Evolutionary conservation across 495 filamentous ascomycete genomes (phyloP), one percentile per base, ranked within the genome.

Genomic region (Aspergillus nanangensis): DNA sequence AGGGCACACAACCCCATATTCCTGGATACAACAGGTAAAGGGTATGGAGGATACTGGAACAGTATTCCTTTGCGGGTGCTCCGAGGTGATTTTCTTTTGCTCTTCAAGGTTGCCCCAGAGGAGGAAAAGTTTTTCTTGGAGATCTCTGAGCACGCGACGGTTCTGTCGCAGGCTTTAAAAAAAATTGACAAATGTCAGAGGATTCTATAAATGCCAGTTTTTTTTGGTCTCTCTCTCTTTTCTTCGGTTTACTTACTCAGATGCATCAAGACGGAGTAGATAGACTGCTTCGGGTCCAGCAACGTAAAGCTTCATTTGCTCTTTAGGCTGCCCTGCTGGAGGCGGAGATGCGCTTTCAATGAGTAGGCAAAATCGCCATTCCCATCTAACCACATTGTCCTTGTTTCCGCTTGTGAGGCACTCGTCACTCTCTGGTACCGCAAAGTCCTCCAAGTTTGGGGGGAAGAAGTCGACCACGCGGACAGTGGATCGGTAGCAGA

Each of bases 91-190:
- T 35, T 42, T 44, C 50, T 86, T 88, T 36, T 57, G 48, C 58
- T 95, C 89, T 60, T 88, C 83, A 5, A 96, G 76, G 47, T 94
- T 76, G 3, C 92, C 92, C 90, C 92, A 97, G 7, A 97, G 72
- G 23, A 78, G 67, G 61, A 82, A 91, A 13, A 96, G 75, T 56
- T 82, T 83, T 56, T 95, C 80, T 31, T 77, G 71, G 1, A 96
- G 63, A 7, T 61, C 43, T 20, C 34, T 52, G 5, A 94, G 62
- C 3, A 58, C 51, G 0, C 55, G 27, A 4, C 57, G 31, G 27
- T 85, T 62, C 39, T 55, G 55, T 14, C 76, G 77, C 7, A 96
- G 77, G 62, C 75, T 87, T 38, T 3, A 18, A 3, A 33, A 42
- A 33, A 38, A 47, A 34, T 4, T 23, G 18, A 23, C 48, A n/a